These are phyloP conservation scores for Ochetophila trinervis DNA, from an alignment of 306 rosid species.

Conservation along the genomic window DNA sequence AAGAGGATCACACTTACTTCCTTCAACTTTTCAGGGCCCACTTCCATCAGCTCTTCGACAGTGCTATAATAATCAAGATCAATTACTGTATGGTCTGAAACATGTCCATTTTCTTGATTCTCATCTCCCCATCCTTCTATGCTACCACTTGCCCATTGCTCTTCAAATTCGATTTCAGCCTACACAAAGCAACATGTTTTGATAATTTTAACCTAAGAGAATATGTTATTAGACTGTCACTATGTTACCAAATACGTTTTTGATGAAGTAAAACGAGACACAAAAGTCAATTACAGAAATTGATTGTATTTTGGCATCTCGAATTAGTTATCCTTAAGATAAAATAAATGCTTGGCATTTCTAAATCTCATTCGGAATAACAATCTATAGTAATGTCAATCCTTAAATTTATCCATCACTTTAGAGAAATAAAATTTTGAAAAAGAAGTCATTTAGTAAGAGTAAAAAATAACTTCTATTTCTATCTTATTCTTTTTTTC, in stretches of 20 bases:
- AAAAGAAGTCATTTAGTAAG: too few relatives aligned
- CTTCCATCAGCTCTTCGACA: slow-evolving; percentile 79
- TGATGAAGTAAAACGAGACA: background rate
- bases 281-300: background rate
- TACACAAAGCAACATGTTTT: slow-evolving; percentile 31
- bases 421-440: too few relatives aligned
- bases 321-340: background rate
- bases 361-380: background rate
- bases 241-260: background rate
- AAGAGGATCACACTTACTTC: slow-evolving; percentile 48
- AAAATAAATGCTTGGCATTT: background rate
- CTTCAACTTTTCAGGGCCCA: slow-evolving; percentile 88
- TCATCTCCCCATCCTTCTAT: slow-evolving; percentile 73
- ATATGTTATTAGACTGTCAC: background rate
- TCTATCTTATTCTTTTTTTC: too few relatives aligned
- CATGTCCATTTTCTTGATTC: slow-evolving; percentile 61
- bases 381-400: background rate
- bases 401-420: background rate
- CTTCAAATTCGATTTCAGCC: slow-evolving; percentile 79
- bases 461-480: too few relatives aligned
- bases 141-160: slow-evolving; percentile 64
- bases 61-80: slow-evolving; percentile 91
- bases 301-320: background rate
- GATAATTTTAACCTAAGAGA: background rate
- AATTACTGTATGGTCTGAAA: slow-evolving; percentile 46